Evolutionary conservation across 805 yeast genomes (phyloP), one percentile per base, ranked within the genome.

Genomic region (Suhomyces prunicola): DNA sequence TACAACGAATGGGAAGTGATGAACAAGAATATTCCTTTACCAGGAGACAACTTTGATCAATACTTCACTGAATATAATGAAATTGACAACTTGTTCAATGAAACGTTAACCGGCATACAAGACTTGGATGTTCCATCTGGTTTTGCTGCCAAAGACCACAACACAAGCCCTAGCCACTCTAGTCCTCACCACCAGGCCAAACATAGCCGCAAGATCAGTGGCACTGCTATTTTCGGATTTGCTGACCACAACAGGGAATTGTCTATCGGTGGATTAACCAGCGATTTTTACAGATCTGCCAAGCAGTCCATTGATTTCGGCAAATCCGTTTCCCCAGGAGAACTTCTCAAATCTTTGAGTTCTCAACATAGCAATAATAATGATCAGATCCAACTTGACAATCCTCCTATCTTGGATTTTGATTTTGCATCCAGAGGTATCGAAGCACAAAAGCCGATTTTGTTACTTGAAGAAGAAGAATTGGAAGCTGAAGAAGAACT

Each of bases 191-290:
- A 53, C 60, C 57, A 52, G 46, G 51, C 53, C 31, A 56, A 59
- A 29, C 93, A 87, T 63, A 69, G 78, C 50, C 79, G 89, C 57
- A 82, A 83, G 53, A 75, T 81, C 17, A 86, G 91, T 71, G 96
- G 96, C 12, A 86, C 93, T 4, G 93, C 88, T 2, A 87, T 88
- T 26, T 88, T 88, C 67, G 96, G 96, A 0, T 87, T 80, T 58
- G 71, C 77, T 7, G 84, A 82, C 46, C 92, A 87, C 64, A 78
- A 78, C 54, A 80, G 82, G 53, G 86, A 83, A 46, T 66, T 87
- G 36, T 82, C 88, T 2, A 78, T 87, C 45, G 80, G 84, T 6
- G 87, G 87, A 10, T 50, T 74, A 4, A 54, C 64, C 6, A 60
- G 62, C 35, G 64, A 63, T 58, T 42, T 66, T 8, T 63, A 57